Conservation (phyloP, 257 asterid species). For the Cordia subcordata region DNA sequence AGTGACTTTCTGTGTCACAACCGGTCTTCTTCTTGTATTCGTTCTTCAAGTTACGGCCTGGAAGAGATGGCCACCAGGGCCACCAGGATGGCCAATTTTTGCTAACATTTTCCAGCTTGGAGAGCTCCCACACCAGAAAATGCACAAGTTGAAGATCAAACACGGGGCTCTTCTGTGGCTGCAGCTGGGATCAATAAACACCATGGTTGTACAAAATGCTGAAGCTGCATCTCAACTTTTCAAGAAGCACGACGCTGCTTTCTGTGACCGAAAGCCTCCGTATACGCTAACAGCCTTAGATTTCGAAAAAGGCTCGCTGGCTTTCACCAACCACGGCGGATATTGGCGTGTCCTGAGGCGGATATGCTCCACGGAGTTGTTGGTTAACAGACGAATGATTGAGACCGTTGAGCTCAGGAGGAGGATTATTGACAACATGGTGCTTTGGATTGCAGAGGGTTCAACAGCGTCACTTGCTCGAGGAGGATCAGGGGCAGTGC, state of each 20-base stretch:
- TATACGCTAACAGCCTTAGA: slow-evolving; percentile 36
- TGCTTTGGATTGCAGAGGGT: slow-evolving; percentile 47
- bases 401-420: slow-evolving; percentile 37
- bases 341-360: slow-evolving; percentile 55
- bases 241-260: slow-evolving; percentile 56
- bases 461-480: slow-evolving; percentile 3
- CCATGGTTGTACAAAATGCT: slow-evolving; percentile 39
- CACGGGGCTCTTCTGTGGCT: slow-evolving; percentile 50
- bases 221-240: slow-evolving; percentile 44
- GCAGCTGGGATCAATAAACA: slow-evolving; percentile 42
- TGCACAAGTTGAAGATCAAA: slow-evolving; percentile 25
- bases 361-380: slow-evolving; percentile 48
- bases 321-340: slow-evolving; percentile 47
- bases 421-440: slow-evolving; percentile 36
- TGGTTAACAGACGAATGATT: slow-evolving; percentile 41
- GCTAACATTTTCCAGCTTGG: slow-evolving; percentile 54
- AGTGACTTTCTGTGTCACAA: slow-evolving; percentile 24
- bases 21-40: slow-evolving; percentile 26
- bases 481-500: slow-evolving; percentile 30
- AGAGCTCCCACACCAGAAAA: slow-evolving; percentile 35
- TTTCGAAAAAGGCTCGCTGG: slow-evolving; percentile 40
- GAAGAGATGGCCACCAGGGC: slow-evolving; percentile 40
- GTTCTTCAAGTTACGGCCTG: slow-evolving; percentile 4
- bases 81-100: slow-evolving; percentile 43
- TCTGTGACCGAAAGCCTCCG: slow-evolving; percentile 34